Base-by-base conservation (phyloP, 306 rosid genomes). In the Rubus idaeus region DNA sequence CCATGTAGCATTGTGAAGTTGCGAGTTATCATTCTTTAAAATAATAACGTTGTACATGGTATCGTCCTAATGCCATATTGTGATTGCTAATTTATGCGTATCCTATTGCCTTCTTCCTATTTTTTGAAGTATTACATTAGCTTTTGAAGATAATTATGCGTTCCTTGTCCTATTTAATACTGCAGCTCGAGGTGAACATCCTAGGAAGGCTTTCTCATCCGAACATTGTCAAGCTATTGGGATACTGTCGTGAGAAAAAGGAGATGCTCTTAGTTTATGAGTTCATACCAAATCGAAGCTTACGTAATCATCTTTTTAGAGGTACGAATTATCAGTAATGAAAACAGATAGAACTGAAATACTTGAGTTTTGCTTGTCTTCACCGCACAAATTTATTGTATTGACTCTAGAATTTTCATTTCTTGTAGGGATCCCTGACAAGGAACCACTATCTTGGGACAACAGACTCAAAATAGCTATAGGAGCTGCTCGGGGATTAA, bases 231-330 rank as follows among this genome's bases (percentile, higher is more conserved):
- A 90, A 64, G 83, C 83, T 90, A 57, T 75, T 91, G 70, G 98
- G 98, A 68, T 91, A 85, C 57, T 91, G 96, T 58, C 73, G 78
- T 82, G 89, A 94, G 12, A 86, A 78, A 21, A 78, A 53, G 40
- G 96, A 90, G 68, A 81, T 94, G 55, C 98, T 94, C 10, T 97
- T 94, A 75, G 96, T 91, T 49, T 94, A 94, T 61, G 98, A 91
- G 84, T 94, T 83, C 85, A 83, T 94, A 95, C 83, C 80, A 37
- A 89, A 47, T 75, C 97, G 96, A 71, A 94, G 97, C 88, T 88
- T 94, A 88, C 94, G 88, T 86, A 86, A 81, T 75, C 96, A 90
- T 84, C 96, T 94, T n/a, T 91, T 89, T 63, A 76, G 93, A 89
- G 85, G 98, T 94, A 90, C 44, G 89, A 71, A 52, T 30, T 30